These are phyloP conservation scores for Ceratobasidium sp. DNA, from an alignment of 1,284 basidiomycete genomes.

Conservation along the genomic window DNA sequence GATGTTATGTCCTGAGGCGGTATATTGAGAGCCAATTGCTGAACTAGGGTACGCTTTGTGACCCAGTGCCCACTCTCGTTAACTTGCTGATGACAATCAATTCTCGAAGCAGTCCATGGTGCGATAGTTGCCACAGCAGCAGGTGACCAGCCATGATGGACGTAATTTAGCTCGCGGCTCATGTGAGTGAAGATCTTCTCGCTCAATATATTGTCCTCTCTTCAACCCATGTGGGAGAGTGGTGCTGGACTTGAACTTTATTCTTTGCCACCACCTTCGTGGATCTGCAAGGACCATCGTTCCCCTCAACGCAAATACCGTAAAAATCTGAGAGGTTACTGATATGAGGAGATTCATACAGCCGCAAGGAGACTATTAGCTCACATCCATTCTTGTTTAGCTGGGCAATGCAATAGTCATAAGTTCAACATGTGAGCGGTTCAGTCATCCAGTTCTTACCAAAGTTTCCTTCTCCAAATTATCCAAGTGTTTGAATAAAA, in stretches of 20 bases:
- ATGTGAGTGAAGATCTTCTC: neutral
- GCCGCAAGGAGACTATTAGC: neutral
- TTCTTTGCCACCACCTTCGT: neutral
- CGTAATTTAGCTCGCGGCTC: constrained; percentile 12
- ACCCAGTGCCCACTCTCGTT: neutral
- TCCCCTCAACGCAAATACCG: neutral
- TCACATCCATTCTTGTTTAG: neutral
- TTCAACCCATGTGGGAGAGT: neutral
- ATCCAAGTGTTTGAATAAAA: neutral
- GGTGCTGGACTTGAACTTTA: neutral
- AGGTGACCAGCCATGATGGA: constrained; percentile 24
- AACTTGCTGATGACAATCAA: neutral
- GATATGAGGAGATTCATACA: neutral
- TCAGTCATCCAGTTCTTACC: neutral
- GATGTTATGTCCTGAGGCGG: neutral
- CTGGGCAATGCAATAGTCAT: neutral
- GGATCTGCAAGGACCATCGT: constrained; percentile 4
- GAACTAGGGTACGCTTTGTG: constrained; percentile 17
- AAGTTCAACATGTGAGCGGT: neutral
- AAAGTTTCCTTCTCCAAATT: neutral
- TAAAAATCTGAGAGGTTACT: constrained; percentile 17
- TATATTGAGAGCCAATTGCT: neutral
- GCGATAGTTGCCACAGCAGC: neutral
- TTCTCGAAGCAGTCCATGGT: constrained; percentile 1
- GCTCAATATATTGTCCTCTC: neutral